Evolutionary conservation across 2,329 filamentous ascomycete genomes (phyloP).

Genomic region (Pseudogymnoascus sp.): DNA sequence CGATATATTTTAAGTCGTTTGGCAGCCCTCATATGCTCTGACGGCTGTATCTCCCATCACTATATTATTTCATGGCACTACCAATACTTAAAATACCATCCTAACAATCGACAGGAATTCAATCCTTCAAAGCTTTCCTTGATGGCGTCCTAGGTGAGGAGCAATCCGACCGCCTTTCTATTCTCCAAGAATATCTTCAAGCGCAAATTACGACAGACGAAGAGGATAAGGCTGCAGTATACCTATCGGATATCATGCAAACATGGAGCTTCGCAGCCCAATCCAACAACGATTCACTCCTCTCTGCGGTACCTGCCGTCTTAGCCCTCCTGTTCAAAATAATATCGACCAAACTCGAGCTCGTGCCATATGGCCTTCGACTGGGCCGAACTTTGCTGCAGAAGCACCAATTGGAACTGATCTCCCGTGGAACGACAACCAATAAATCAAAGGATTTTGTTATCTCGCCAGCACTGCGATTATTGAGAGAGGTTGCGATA

Average conservation of each 20-base stretch:
- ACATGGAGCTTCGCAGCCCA: slow-evolving; percentile 80
- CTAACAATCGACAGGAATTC: slow-evolving; percentile 42
- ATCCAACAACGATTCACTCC: slow-evolving; percentile 69
- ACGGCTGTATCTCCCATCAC: neutral
- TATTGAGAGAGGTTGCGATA: slow-evolving; percentile 76
- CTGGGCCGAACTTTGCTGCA: slow-evolving; percentile 77
- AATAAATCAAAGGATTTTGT: slow-evolving; percentile 79
- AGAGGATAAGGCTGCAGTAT: slow-evolving; percentile 51
- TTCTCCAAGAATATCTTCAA: slow-evolving; percentile 63
- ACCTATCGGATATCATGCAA: slow-evolving; percentile 73
- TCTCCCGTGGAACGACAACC: slow-evolving; percentile 70
- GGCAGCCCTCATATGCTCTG: neutral
- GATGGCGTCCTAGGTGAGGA: slow-evolving; percentile 52
- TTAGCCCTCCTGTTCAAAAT: slow-evolving; percentile 75
- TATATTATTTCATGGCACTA: neutral
- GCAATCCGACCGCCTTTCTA: slow-evolving; percentile 42
- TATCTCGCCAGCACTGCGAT: slow-evolving; percentile 77
- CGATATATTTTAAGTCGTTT: neutral
- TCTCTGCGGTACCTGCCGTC: slow-evolving; percentile 73
- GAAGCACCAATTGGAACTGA: slow-evolving; percentile 69
- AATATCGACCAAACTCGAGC: slow-evolving; percentile 64
- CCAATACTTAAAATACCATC: neutral
- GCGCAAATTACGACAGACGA: slow-evolving; percentile 41
- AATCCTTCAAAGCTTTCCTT: slow-evolving; percentile 63
- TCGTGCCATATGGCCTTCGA: slow-evolving; percentile 65